phyloP scores from a whole-genome alignment of 139 green algal genomes.

The Diplosphaera chodatii region DNA sequence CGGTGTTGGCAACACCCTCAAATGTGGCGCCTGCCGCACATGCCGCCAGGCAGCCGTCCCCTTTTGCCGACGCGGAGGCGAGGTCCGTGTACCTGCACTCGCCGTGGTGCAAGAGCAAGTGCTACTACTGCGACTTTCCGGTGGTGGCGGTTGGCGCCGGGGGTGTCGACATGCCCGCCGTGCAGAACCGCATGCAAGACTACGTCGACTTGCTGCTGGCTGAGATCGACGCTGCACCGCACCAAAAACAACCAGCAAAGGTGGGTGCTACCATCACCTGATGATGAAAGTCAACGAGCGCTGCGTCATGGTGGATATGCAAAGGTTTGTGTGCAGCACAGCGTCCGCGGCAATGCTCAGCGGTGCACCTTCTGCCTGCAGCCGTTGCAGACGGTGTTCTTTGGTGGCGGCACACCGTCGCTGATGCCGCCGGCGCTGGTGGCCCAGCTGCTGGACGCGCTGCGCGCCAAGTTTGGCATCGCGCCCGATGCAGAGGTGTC shows the following conservation, averaged over 20 bases:
- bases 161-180: background rate
- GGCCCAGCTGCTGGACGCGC: constrained; percentile 46
- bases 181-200: constrained; percentile 15
- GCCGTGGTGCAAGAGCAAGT: constrained; percentile 93
- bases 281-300: too few relatives aligned
- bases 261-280: background rate
- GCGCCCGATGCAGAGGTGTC: constrained; percentile 68
- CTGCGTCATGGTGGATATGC: too few relatives aligned
- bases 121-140: constrained; percentile 78
- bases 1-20: too few relatives aligned
- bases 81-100: constrained; percentile 85
- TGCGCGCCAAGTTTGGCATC: constrained; percentile 64
- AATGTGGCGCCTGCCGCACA: background rate
- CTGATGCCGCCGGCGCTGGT: constrained; percentile 72
- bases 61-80: background rate
- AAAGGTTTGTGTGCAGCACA: too few relatives aligned
- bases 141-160: background rate
- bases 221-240: background rate
- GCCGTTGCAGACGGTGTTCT: constrained; percentile 76
- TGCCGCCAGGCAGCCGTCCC: background rate
- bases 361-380: background rate
- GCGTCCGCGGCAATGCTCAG: background rate
- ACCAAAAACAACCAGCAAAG: background rate
- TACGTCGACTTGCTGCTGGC: constrained; percentile 23
- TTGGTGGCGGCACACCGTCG: constrained; percentile 87